phyloP scores from a whole-genome alignment of 108 stramenopile genomes.

The Schizochytrium sp. region DNA sequence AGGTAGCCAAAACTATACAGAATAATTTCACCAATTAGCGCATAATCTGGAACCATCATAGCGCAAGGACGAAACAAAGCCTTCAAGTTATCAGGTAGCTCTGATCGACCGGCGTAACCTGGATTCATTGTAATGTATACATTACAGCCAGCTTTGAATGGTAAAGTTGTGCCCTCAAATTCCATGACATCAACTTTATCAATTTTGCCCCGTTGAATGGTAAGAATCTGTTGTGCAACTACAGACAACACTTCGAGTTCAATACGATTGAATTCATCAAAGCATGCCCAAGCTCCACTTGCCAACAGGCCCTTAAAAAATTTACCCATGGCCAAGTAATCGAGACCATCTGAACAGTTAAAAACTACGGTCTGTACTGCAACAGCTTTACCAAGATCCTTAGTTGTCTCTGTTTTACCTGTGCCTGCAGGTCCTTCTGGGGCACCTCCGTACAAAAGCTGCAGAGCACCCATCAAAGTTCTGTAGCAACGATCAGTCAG shows the following conservation, averaged over 20 bases:
- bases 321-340: constrained; percentile 81
- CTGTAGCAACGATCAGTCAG: constrained; percentile 82
- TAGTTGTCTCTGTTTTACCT: constrained; percentile 82
- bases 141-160: constrained; percentile 73
- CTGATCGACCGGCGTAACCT: constrained; percentile 80
- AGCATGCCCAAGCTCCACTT: constrained; percentile 80
- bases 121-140: constrained; percentile 85
- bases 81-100: constrained; percentile 77
- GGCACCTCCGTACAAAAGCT: constrained; percentile 79
- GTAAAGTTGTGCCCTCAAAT: constrained; percentile 79
- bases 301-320: constrained; percentile 82
- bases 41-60: constrained; percentile 85
- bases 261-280: constrained; percentile 82
- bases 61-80: constrained; percentile 81
- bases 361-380: constrained; percentile 82
- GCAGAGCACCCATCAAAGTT: constrained; percentile 81
- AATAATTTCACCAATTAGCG: constrained; percentile 81
- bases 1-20: constrained; percentile 81
- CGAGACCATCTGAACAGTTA: constrained; percentile 82
- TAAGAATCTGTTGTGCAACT: constrained; percentile 78
- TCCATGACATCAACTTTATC: constrained; percentile 70
- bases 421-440: constrained; percentile 83
- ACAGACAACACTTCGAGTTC: constrained; percentile 77
- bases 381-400: constrained; percentile 79
- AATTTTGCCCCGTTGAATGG: constrained; percentile 78